These are phyloP conservation scores for Leptographium procerum DNA, from an alignment of 2,329 filamentous ascomycete genomes.

Conservation along the genomic window DNA sequence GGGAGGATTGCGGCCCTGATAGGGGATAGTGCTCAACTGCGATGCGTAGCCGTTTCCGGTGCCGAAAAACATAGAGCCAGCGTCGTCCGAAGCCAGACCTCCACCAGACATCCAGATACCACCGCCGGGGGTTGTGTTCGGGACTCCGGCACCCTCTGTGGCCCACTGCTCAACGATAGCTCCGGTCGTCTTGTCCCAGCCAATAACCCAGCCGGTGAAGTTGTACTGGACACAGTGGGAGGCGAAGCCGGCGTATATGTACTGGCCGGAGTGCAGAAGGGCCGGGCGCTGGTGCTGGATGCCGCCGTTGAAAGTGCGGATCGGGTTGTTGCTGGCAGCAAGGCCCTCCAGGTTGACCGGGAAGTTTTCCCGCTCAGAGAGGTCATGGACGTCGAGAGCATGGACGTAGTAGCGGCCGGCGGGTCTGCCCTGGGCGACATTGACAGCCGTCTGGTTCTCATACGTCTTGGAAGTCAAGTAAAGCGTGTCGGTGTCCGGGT, in stretches of 20 bases:
- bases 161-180: conserved; percentile 30
- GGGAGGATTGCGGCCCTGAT: conserved; percentile 31
- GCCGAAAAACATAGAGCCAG: conserved; percentile 33
- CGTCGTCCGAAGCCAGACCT: conserved; percentile 33
- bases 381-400: conserved; percentile 31
- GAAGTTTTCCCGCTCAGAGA: conserved; percentile 28
- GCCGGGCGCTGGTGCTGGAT: conserved; percentile 35
- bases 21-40: conserved; percentile 30
- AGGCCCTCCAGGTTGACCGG: conserved; percentile 31
- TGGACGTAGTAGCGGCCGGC: conserved; percentile 33
- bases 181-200: conserved; percentile 34
- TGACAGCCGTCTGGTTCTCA: conserved; percentile 20
- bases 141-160: conserved; percentile 30
- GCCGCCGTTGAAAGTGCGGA: conserved; percentile 32
- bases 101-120: conserved; percentile 40
- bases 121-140: conserved; percentile 25
- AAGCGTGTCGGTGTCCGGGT: conserved; percentile 35
- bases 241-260: conserved; percentile 36
- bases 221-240: conserved; percentile 41
- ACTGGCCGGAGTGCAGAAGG: conserved; percentile 32
- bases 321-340: conserved; percentile 32
- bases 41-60: conserved; percentile 37
- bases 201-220: conserved; percentile 37
- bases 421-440: conserved; percentile 25
- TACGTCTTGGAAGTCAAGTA: conserved; percentile 40